Percentiles rank a stretch among this genome's conserved stretches.
Evolutionary conservation across 1,139 yeast genomes (phyloP).

Genomic region (Yamadazyma atlantica): DNA sequence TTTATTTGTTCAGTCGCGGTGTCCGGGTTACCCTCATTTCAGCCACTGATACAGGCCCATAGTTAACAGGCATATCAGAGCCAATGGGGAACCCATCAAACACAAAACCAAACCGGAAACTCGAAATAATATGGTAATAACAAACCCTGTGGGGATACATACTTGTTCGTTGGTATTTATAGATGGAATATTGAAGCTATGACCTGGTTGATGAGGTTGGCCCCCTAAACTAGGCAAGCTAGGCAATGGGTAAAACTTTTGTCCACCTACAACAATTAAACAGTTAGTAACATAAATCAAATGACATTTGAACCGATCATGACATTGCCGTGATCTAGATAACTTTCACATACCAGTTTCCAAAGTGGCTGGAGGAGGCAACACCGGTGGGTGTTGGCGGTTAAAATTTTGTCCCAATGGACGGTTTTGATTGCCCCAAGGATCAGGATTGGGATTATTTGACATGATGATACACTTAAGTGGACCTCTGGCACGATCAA

Average conservation of each 20-base stretch:
- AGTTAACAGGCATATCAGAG: not conserved
- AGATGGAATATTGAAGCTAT: constrained; percentile 47
- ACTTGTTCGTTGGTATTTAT: constrained; percentile 37
- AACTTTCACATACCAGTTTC: constrained; percentile 42
- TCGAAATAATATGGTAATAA: not conserved
- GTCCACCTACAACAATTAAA: constrained; percentile 32
- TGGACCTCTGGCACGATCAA: not conserved
- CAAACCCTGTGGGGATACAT: constrained; percentile 22
- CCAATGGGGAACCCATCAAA: no score
- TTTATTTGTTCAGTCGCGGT: not conserved
- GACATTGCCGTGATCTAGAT: not conserved
- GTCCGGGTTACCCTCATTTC: constrained; percentile 1
- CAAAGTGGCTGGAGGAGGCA: constrained; percentile 57
- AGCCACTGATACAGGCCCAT: not conserved
- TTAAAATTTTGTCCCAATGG: constrained; percentile 46
- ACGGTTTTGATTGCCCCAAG: constrained; percentile 46
- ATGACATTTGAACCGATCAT: no score
- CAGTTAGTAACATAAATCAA: not conserved
- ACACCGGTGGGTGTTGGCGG: constrained; percentile 53
- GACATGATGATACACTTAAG: not conserved
- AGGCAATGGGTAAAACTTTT: constrained; percentile 51
- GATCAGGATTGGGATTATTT: constrained; percentile 35
- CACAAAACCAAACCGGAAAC: not conserved
- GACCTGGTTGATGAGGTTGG: constrained; percentile 39
- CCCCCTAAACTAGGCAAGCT: constrained; percentile 52